Evolutionary conservation across 139 green algal genomes (phyloP).

Genomic region (Raphidocelis subcapitata): DNA sequence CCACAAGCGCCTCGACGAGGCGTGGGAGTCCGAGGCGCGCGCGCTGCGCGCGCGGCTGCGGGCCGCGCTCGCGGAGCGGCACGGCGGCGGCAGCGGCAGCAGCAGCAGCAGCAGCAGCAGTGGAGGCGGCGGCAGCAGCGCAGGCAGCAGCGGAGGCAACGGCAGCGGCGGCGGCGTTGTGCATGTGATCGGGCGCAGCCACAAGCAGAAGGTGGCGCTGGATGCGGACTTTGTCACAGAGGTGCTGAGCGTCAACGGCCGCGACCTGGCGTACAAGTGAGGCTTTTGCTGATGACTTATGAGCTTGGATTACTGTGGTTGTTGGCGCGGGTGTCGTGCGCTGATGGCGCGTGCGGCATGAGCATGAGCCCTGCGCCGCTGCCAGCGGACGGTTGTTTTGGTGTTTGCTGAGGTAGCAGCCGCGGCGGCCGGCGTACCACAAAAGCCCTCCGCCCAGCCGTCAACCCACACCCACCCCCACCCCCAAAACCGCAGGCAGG

Average conservation of each 20-base stretch:
- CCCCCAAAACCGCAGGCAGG: slow-evolving; percentile 46
- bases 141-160: background rate
- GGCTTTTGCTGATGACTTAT: background rate
- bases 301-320: no score
- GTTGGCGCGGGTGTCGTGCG: no score
- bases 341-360: no score
- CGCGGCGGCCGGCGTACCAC: no score
- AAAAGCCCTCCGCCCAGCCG: background rate
- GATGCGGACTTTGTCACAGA: slow-evolving; percentile 77
- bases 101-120: slow-evolving; percentile 6
- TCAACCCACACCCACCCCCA: background rate
- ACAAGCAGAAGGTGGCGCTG: slow-evolving; percentile 81
- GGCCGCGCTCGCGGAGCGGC: slow-evolving; percentile 1
- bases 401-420: no score
- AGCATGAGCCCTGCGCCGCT: no score
- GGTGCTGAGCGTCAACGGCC: slow-evolving; percentile 33
- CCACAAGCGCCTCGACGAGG: slow-evolving; percentile 74
- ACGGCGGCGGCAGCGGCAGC: no score
- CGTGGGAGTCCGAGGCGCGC: slow-evolving; percentile 42
- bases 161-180: slow-evolving; percentile 6
- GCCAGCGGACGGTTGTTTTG: no score
- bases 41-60: slow-evolving; percentile 22
- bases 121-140: background rate
- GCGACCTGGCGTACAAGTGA: slow-evolving; percentile 42
- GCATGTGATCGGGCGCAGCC: slow-evolving; percentile 57